These are phyloP conservation scores for Fusarium guadeloupense DNA, from an alignment of 2,329 filamentous ascomycete genomes.

Conservation along the genomic window DNA sequence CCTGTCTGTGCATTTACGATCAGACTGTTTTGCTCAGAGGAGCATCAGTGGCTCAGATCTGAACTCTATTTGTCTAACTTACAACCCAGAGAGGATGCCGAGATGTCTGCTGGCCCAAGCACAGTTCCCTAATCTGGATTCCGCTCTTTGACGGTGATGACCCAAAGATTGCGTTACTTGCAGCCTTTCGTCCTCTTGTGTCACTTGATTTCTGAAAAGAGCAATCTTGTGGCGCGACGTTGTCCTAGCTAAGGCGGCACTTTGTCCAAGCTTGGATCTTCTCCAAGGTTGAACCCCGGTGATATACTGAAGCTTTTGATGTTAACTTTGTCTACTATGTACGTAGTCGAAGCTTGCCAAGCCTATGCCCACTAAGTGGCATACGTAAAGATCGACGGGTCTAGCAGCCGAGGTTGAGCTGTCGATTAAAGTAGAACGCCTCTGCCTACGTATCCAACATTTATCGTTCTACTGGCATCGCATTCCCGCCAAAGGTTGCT, in stretches of 20 bases:
- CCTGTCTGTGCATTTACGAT: conserved; percentile 1
- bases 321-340: background rate
- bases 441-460: background rate
- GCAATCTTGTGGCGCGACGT: conserved; percentile 31
- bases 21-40: background rate
- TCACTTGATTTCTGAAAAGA: conserved; percentile 1
- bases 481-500: conserved; percentile 1
- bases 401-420: background rate
- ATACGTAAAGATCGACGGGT: background rate
- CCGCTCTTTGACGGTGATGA: conserved; percentile 3
- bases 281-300: background rate
- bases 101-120: conserved; percentile 8
- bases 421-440: conserved; percentile 1
- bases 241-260: conserved; percentile 7
- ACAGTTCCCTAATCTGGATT: conserved; percentile 8
- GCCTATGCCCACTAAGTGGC: background rate
- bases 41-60: conserved; percentile 28
- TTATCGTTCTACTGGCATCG: background rate
- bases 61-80: conserved; percentile 18
- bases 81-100: conserved; percentile 3
- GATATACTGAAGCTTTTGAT: background rate
- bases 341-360: background rate
- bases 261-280: conserved; percentile 2
- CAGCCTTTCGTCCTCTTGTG: background rate
- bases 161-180: background rate